phyloP scores from a whole-genome alignment of 2,329 filamentous ascomycete genomes.

The Biscogniauxia marginata region DNA sequence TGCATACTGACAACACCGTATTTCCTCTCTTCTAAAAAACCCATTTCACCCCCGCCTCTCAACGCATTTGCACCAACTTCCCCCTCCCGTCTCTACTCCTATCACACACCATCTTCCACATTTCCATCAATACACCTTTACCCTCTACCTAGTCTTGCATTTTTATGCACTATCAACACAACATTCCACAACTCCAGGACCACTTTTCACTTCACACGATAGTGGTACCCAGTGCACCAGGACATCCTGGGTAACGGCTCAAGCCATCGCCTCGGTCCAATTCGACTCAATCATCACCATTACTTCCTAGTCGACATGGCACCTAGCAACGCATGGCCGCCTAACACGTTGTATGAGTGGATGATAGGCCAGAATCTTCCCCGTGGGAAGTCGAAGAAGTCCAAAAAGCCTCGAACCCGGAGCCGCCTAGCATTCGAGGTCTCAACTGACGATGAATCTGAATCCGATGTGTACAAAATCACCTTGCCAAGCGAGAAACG shows the following conservation, averaged over 20 bases:
- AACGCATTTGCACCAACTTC: neutral
- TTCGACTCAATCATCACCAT: too few species aligned
- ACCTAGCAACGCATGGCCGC: slow-evolving; percentile 33
- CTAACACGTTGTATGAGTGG: slow-evolving; percentile 41
- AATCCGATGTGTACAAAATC: slow-evolving; percentile 47
- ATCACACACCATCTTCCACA: neutral
- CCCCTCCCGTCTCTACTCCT: neutral
- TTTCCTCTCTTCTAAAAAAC: too few species aligned
- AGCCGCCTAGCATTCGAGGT: slow-evolving; percentile 39
- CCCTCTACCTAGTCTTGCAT: neutral
- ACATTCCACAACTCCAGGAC: neutral
- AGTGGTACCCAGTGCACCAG: neutral
- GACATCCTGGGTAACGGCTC: too few species aligned
- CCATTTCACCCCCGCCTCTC: neutral
- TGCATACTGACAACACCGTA: too few species aligned
- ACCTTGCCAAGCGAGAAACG: slow-evolving; percentile 45
- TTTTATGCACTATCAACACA: neutral
- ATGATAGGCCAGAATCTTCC: slow-evolving; percentile 36
- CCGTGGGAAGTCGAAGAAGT: too few species aligned
- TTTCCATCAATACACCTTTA: neutral
- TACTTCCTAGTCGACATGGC: too few species aligned
- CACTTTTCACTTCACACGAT: neutral
- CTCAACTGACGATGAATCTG: slow-evolving; percentile 52
- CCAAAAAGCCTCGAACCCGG: slow-evolving; percentile 16
- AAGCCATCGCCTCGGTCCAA: too few species aligned